phyloP scores from a whole-genome alignment of 2,329 filamentous ascomycete genomes.

The Coniochaeta sp. region DNA sequence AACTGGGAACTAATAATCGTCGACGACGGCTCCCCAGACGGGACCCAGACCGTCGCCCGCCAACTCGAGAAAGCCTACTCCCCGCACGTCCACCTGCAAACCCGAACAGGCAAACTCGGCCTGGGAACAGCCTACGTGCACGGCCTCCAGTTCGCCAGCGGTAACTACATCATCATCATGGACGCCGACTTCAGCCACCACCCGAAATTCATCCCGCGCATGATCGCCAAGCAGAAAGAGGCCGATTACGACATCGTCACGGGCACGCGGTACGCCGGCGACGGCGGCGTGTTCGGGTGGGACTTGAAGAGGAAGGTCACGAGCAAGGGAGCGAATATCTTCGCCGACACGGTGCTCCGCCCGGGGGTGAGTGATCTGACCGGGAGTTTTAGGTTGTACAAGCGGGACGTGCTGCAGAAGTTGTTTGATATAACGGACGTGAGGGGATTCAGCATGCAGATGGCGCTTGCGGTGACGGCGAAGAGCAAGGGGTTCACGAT shows the following conservation, averaged over 20 bases:
- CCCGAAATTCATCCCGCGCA: conserved; percentile 95
- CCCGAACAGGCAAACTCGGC: conserved; percentile 91
- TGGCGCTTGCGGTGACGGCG: conserved; percentile 98
- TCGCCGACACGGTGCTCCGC: conserved; percentile 87
- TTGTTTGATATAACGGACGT: conserved; percentile 87
- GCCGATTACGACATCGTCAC: conserved; percentile 93
- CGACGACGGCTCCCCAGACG: conserved; percentile 95
- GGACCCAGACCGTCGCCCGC: conserved; percentile 82
- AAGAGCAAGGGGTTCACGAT: conserved; percentile 95
- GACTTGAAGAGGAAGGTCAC: conserved; percentile 86
- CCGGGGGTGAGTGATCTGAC: conserved; percentile 95
- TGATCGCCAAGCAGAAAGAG: conserved; percentile 74
- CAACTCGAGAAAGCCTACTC: conserved; percentile 85
- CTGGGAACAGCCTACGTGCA: conserved; percentile 95
- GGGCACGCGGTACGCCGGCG: conserved; percentile 84
- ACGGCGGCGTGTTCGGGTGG: conserved; percentile 92
- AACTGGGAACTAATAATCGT: conserved; percentile 98
- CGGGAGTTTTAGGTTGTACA: conserved; percentile 91
- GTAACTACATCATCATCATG: conserved; percentile 99
- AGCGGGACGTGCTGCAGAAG: conserved; percentile 80
- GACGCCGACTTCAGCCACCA: conserved; percentile 99
- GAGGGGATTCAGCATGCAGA: conserved; percentile 98
- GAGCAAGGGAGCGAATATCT: conserved; percentile 83
- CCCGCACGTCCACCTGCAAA: conserved; percentile 73
- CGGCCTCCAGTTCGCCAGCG: conserved; percentile 80